Evolutionary conservation across 2,329 filamentous ascomycete species (phyloP).

Genomic region (Aspergillus proliferans): DNA sequence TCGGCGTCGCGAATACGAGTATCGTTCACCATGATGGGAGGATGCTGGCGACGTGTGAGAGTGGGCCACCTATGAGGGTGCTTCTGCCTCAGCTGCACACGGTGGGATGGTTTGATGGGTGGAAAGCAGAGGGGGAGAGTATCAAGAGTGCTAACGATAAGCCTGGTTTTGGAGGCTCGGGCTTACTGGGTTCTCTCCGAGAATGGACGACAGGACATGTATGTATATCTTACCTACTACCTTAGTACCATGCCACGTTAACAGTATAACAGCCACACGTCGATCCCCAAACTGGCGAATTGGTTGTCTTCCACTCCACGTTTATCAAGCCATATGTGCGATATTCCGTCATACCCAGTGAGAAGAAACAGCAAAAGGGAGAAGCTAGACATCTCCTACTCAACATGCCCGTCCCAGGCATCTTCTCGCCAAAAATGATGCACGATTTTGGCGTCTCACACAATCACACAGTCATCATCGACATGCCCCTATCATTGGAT

Average conservation of each 20-base stretch:
- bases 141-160: neutral
- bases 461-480: conserved; percentile 60
- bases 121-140: conserved; percentile 42
- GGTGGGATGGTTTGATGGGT: conserved; percentile 64
- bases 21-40: conserved; percentile 63
- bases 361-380: conserved; percentile 4
- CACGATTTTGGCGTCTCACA: conserved; percentile 67
- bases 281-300: conserved; percentile 58
- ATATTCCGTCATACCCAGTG: conserved; percentile 54
- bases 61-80: conserved; percentile 62
- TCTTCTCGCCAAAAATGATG: conserved; percentile 64
- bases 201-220: conserved; percentile 12
- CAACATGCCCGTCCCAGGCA: conserved; percentile 54
- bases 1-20: conserved; percentile 64
- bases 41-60: conserved; percentile 64
- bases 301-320: conserved; percentile 62
- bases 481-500: conserved; percentile 61
- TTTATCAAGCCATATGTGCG: conserved; percentile 61
- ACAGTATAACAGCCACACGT: conserved; percentile 51
- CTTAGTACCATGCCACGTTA: neutral
- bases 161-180: conserved; percentile 3
- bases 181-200: conserved; percentile 28
- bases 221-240: neutral
- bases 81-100: conserved; percentile 60
- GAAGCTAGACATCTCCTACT: conserved; percentile 23